Evolutionary conservation across 306 rosid genomes (phyloP).

Genomic region (Ormosia emarginata): DNA sequence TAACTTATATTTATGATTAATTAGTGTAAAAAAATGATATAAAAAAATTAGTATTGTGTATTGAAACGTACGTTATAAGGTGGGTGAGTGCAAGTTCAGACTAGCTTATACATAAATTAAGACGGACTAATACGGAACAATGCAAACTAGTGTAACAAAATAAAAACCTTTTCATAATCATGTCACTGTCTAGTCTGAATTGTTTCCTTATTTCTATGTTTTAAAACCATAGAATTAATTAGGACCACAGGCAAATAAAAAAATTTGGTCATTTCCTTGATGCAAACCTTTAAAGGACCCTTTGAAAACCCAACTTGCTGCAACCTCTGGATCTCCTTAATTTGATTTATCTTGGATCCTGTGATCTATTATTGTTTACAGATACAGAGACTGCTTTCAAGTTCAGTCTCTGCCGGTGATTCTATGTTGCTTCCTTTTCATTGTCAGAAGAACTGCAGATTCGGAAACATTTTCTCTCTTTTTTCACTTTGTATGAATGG

Average conservation of each 20-base stretch:
- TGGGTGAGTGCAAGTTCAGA: not conserved
- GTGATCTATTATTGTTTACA: slow-evolving; percentile 33
- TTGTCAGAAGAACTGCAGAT: slow-evolving; percentile 46
- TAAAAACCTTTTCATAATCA: not conserved
- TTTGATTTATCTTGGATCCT: slow-evolving; percentile 59
- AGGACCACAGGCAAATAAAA: slow-evolving; percentile 31
- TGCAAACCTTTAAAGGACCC: not conserved
- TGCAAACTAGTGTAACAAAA: not conserved
- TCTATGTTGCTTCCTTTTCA: slow-evolving; percentile 53
- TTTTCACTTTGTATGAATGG: slow-evolving; percentile 15
- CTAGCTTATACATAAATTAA: not conserved
- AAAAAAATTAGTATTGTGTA: too few relatives aligned
- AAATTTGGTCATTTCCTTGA: slow-evolving; percentile 20
- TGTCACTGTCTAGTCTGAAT: not conserved
- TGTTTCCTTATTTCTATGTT: not conserved
- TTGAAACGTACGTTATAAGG: not conserved
- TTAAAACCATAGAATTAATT: not conserved
- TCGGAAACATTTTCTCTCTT: slow-evolving; percentile 12
- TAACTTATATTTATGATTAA: too few relatives aligned
- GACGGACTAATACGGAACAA: not conserved
- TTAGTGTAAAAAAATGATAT: too few relatives aligned
- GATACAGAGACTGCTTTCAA: slow-evolving; percentile 30
- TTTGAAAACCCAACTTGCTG: slow-evolving; percentile 4
- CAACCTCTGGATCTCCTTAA: not conserved
- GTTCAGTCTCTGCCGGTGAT: slow-evolving; percentile 36